phyloP scores from a whole-genome alignment of 2,329 filamentous ascomycete species.

The Sclerotinia sclerotiorum region DNA sequence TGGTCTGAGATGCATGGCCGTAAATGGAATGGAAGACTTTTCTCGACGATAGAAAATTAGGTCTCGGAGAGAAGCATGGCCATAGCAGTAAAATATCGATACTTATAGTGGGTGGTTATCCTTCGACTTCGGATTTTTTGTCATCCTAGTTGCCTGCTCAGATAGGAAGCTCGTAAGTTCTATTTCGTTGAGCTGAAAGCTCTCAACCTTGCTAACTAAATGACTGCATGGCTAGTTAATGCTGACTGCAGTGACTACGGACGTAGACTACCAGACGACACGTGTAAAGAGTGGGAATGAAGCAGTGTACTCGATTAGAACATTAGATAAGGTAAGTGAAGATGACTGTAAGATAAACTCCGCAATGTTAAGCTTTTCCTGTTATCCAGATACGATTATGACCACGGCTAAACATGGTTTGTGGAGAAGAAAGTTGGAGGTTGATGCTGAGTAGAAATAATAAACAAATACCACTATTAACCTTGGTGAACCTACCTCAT shows the following conservation, averaged over 20 bases:
- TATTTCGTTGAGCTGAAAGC: not conserved
- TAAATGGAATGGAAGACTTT: not conserved
- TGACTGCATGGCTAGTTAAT: not conserved
- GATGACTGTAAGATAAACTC: not conserved
- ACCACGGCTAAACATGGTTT: not conserved
- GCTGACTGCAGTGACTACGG: conserved; percentile 6
- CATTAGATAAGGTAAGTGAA: too few species aligned
- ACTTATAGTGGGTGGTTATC: not conserved
- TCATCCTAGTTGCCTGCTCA: not conserved
- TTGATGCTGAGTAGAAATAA: too few species aligned
- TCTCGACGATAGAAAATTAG: not conserved
- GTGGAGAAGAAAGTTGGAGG: too few species aligned
- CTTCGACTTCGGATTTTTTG: too few species aligned
- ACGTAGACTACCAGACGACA: not conserved
- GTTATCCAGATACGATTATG: not conserved
- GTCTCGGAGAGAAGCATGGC: not conserved
- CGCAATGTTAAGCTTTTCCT: not conserved
- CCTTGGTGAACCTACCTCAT: not conserved
- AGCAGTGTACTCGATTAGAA: not conserved
- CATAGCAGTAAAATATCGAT: not conserved
- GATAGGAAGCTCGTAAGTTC: not conserved
- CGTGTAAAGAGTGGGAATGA: not conserved
- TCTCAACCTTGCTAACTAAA: not conserved
- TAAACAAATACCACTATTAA: too few species aligned
- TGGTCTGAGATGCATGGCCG: conserved; percentile 8